phyloP scores from a whole-genome alignment of 345 rosid genomes.

The Toxicodendron radicans region DNA sequence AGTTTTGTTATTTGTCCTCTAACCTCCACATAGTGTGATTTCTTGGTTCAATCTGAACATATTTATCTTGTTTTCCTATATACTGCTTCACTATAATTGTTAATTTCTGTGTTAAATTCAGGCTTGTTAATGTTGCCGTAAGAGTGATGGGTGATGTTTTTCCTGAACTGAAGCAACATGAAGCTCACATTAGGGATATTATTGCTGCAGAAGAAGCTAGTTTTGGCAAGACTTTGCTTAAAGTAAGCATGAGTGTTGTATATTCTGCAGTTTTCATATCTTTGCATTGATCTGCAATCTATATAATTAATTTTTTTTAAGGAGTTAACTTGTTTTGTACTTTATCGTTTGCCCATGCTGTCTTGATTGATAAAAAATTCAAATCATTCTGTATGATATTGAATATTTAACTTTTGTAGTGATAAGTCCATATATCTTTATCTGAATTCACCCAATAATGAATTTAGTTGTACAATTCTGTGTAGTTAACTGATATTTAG shows the following conservation, averaged over 20 bases:
- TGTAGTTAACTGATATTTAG: not conserved
- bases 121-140: constrained; percentile 76
- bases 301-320: not conserved
- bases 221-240: constrained; percentile 86
- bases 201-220: constrained; percentile 88
- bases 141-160: constrained; percentile 80
- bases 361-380: not conserved
- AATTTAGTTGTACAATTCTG: not conserved
- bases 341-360: not conserved
- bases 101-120: constrained; percentile 31
- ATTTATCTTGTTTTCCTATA: not conserved
- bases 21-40: no score
- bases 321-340: not conserved
- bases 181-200: constrained; percentile 62
- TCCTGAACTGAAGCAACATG: constrained; percentile 82
- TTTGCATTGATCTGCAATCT: not conserved
- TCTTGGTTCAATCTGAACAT: not conserved
- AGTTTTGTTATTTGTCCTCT: no score
- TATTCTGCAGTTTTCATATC: not conserved
- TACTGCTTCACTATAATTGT: not conserved
- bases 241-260: constrained; percentile 41
- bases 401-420: not conserved
- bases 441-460: not conserved
- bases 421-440: not conserved
- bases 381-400: not conserved